Base-by-base conservation (phyloP, 1,284 basidiomycete genomes). In the Ganoderma sinense region DNA sequence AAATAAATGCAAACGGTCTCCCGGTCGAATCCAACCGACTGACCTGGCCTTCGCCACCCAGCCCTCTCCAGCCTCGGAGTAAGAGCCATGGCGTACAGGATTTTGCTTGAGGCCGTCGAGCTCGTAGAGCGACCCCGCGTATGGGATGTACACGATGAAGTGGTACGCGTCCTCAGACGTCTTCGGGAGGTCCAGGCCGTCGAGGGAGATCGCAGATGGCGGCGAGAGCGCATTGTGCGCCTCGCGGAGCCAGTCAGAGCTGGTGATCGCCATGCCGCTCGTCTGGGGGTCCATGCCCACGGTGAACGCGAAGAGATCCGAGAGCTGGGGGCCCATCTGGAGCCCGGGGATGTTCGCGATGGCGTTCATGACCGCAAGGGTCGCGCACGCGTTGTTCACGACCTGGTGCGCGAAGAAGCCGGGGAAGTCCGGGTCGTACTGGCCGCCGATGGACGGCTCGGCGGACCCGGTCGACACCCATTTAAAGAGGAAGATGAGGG, bases 401-500 rank as follows among this genome's bases (percentile, higher is more conserved):
- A 95, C 94, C 81, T 97, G 95, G 77, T 96, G 93, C 0, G 94
- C 94, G 79, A 97, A 97, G 82, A 96, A 97, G 8, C 95, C 94
- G 6, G 93, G 86, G 76, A 94, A 95, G 36, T 91, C 88, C 58
- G 85, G 81, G 75, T 96, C 94, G 76, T 89, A 89, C 66, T 86
- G 83, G 59, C 93, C 92, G 10, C 70, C 70, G 59, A 66, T 69
- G 56, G 82, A 83, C 18, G 85, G 83, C 59, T 83, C 77, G 70
- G 87, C 84, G 67, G 84, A 75, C 10, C 73, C 78, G 33, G 80
- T 77, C 4, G 91, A 90, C 39, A 95, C 84, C 90, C 94, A 97
- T 85, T 97, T 97, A 87, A 98, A 98, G 66, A 98, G 86, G 80
- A 98, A 97, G 74, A 97, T 93, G 58, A 97, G 86, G 0, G 96